Conservation (phyloP, 352 stramenopile genomes). For the Globisporangium spiculum region DNA sequence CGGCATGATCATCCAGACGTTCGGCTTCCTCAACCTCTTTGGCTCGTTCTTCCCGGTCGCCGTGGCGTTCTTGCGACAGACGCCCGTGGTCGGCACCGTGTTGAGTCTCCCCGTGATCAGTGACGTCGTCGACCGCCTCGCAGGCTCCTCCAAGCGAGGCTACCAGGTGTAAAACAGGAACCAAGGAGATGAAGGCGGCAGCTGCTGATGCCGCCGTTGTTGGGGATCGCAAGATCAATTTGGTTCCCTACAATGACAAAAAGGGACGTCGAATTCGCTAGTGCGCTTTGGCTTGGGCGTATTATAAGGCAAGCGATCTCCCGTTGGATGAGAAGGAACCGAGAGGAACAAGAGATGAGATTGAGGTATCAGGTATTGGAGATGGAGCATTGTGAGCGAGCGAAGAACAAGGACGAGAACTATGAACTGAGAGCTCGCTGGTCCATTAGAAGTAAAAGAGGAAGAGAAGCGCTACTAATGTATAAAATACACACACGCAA, state of each 20-base stretch:
- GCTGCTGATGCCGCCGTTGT: not conserved
- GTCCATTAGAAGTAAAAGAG: too few species aligned
- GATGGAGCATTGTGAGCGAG: too few species aligned
- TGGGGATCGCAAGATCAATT: not conserved
- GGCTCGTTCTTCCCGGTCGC: constrained; percentile 96
- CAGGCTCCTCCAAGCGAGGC: constrained; percentile 78
- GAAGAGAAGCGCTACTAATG: too few species aligned
- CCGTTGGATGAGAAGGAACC: too few species aligned
- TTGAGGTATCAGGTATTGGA: too few species aligned
- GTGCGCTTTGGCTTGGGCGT: not conserved
- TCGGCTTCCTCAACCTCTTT: constrained; percentile 95
- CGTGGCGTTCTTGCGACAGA: constrained; percentile 90
- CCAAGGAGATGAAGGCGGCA: not conserved
- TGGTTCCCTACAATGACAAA: not conserved
- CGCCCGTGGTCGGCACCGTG: constrained; percentile 87
- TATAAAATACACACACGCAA: too few species aligned
- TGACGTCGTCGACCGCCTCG: constrained; percentile 80
- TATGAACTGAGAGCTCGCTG: too few species aligned
- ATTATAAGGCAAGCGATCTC: too few species aligned
- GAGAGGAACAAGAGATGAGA: too few species aligned
- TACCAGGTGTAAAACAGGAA: constrained; percentile 73
- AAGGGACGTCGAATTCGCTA: not conserved
- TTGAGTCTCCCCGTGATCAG: constrained; percentile 85
- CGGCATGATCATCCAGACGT: constrained; percentile 92
- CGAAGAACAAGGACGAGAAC: too few species aligned